Evolutionary conservation across 192 early-diverging fungal species (phyloP).

Genomic region (Chytriomyces confervae): DNA sequence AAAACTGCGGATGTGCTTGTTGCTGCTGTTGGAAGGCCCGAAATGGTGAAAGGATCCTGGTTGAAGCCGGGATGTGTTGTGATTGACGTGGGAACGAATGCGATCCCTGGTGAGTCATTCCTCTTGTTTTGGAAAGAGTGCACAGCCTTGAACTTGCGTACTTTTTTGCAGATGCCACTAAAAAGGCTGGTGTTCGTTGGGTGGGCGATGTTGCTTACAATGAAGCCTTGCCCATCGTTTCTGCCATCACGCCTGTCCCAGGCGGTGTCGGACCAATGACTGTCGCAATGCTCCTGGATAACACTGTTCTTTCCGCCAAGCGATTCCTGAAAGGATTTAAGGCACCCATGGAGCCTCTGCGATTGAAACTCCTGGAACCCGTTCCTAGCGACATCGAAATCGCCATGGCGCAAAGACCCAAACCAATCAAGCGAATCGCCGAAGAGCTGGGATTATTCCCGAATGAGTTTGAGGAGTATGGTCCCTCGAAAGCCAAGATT

Average conservation of each 20-base stretch:
- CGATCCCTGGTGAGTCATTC: constrained; percentile 52
- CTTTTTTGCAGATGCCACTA: constrained; percentile 70
- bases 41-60: constrained; percentile 91
- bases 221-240: constrained; percentile 69
- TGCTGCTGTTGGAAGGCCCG: constrained; percentile 82
- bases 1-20: constrained; percentile 86
- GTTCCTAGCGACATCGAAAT: constrained; percentile 97
- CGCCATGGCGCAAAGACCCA: constrained; percentile 86
- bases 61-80: constrained; percentile 91
- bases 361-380: constrained; percentile 70
- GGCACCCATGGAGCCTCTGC: constrained; percentile 58
- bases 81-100: constrained; percentile 98
- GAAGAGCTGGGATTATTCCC: constrained; percentile 81
- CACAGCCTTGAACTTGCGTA: too few species aligned
- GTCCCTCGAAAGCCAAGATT: constrained; percentile 89
- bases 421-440: constrained; percentile 77
- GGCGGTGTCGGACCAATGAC: constrained; percentile 99
- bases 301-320: constrained; percentile 81
- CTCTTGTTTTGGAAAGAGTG: not conserved
- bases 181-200: constrained; percentile 87
- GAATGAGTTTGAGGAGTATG: constrained; percentile 83
- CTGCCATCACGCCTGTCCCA: constrained; percentile 93
- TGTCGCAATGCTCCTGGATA: constrained; percentile 95
- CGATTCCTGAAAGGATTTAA: constrained; percentile 64
- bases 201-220: constrained; percentile 95